A percentile compares a stretch with the other conserved stretches of the same genome.
These are phyloP conservation scores for Phtheirospermum japonicum DNA, from an alignment of 257 asterid genomes.

Conservation along the genomic window DNA sequence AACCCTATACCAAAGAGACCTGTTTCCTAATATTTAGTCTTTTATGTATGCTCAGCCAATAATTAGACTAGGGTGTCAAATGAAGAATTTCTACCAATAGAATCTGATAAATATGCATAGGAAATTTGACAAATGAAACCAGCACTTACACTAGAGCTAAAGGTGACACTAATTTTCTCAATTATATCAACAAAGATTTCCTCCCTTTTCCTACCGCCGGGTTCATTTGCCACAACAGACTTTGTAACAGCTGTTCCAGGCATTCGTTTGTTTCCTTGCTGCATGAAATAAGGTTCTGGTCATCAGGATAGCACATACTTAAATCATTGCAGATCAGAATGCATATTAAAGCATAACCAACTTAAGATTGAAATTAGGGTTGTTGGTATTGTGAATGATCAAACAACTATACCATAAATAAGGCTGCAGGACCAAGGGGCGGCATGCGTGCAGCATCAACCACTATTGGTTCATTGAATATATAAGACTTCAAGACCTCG, in stretches of 20 bases:
- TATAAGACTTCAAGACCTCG: conserved; percentile 85
- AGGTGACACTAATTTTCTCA: conserved; percentile 95
- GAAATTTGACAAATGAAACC: conserved; percentile 24
- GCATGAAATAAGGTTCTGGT: conserved; percentile 36
- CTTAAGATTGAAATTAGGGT: conserved; percentile 9
- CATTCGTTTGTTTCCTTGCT: conserved; percentile 99
- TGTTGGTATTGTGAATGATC: background rate
- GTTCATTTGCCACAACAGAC: conserved; percentile 96
- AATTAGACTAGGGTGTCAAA: conserved; percentile 19
- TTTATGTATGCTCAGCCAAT: conserved; percentile 9
- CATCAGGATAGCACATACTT: conserved; percentile 27
- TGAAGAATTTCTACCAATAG: conserved; percentile 10
- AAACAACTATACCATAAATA: conserved; percentile 73
- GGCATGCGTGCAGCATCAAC: conserved; percentile 90
- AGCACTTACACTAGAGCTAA: conserved; percentile 95
- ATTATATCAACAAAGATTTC: conserved; percentile 96
- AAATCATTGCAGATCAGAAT: conserved; percentile 11
- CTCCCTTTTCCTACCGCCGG: conserved; percentile 96
- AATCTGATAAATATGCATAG: conserved; percentile 12
- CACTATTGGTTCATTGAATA: conserved; percentile 95
- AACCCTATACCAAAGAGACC: conserved; percentile 10
- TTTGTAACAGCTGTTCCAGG: conserved; percentile 98
- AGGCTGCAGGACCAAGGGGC: conserved; percentile 88
- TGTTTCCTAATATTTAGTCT: conserved; percentile 7
- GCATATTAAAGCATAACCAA: conserved; percentile 24